Evolutionary conservation across 2,329 filamentous ascomycete species (phyloP).

Genomic region (Penicillium olsonii): DNA sequence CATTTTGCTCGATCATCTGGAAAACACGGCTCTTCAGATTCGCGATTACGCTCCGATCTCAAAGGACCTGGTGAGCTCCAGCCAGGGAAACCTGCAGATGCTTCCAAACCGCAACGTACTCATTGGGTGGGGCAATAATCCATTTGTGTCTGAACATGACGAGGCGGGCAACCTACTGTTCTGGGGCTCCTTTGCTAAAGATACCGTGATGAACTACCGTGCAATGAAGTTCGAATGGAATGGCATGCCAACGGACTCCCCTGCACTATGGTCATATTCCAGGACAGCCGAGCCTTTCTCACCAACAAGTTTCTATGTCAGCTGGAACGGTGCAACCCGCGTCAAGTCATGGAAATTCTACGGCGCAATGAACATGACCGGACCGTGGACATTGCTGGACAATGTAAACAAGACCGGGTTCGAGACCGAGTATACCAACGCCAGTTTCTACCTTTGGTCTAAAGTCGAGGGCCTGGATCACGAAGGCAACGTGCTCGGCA

Average conservation of each 20-base stretch:
- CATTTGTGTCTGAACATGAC: constrained; percentile 42
- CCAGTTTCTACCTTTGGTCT: constrained; percentile 32
- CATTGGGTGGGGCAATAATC: constrained; percentile 47
- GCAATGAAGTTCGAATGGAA: constrained; percentile 47
- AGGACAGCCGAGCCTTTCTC: constrained; percentile 27
- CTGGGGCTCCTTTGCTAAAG: constrained; percentile 38
- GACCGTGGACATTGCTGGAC: constrained; percentile 33
- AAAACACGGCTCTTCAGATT: constrained; percentile 37
- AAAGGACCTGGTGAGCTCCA: constrained; percentile 34
- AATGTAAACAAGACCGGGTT: constrained; percentile 39
- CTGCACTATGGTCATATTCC: constrained; percentile 44
- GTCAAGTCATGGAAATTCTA: constrained; percentile 40
- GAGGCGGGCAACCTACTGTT: constrained; percentile 40
- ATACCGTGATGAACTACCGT: constrained; percentile 44
- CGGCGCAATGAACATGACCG: constrained; percentile 32
- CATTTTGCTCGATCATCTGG: constrained; percentile 40
- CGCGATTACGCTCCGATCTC: constrained; percentile 32
- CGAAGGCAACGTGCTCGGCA: constrained; percentile 34
- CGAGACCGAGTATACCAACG: constrained; percentile 38
- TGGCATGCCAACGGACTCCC: constrained; percentile 42
- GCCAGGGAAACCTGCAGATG: constrained; percentile 43
- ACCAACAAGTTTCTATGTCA: constrained; percentile 38
- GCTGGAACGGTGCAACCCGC: constrained; percentile 45
- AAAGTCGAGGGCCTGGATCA: constrained; percentile 41
- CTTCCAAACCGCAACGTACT: constrained; percentile 41